phyloP scores from a whole-genome alignment of 257 asterid genomes.

The Ilex asprella region DNA sequence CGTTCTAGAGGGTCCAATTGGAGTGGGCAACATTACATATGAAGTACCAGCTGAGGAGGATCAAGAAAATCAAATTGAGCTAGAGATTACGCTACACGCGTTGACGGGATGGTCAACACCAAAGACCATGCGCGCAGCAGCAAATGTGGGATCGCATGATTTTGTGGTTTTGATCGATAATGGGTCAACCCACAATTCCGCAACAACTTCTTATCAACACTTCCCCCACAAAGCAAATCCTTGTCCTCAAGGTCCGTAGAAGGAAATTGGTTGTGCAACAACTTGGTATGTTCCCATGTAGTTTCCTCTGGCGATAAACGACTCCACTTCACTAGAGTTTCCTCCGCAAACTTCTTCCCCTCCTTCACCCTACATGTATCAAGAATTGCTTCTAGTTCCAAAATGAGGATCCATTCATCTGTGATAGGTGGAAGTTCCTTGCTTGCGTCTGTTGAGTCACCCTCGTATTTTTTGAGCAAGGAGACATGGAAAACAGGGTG shows the following conservation, averaged over 20 bases:
- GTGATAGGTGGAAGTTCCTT: not conserved
- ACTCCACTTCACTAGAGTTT: not conserved
- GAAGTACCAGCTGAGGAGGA: too few species aligned
- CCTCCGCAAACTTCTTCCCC: not conserved
- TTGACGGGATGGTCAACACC: too few species aligned
- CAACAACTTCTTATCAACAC: not conserved
- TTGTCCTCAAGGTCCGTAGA: not conserved
- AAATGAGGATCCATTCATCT: not conserved
- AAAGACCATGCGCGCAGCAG: too few species aligned
- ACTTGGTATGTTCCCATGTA: not conserved
- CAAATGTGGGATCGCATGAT: too few species aligned
- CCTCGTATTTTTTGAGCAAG: not conserved
- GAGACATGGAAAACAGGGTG: not conserved
- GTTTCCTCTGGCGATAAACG: not conserved
- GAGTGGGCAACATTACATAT: too few species aligned
- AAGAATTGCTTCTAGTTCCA: not conserved
- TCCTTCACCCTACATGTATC: not conserved
- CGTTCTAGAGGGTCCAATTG: too few species aligned
- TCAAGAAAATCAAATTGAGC: too few species aligned
- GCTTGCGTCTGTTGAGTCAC: not conserved
- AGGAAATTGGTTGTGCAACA: not conserved
- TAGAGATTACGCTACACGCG: too few species aligned
- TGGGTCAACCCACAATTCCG: too few species aligned
- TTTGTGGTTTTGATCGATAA: too few species aligned
- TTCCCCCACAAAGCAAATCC: not conserved